Base-by-base conservation (phyloP, 257 asterid genomes). In the Scutellaria barbata region DNA sequence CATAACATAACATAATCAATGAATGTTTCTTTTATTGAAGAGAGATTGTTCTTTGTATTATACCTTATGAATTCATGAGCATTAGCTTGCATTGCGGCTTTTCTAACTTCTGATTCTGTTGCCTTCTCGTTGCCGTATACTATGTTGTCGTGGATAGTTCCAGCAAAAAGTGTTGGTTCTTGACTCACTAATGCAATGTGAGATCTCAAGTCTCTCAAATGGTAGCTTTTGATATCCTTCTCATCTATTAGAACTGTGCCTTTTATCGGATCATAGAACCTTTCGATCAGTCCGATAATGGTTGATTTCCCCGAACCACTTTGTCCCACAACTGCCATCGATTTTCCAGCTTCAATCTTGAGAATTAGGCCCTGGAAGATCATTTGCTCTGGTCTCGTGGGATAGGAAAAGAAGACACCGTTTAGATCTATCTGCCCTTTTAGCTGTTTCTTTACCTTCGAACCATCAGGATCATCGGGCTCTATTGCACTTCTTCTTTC, bases 301-400 rank as follows among this genome's bases (percentile, higher is more conserved):
- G 97, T 90, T 8, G 97, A 90, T 81, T 90, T 90, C 0, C 97
- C 96, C 0, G 96, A 88, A 35, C 97, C 97, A 61, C 97, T 90
- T 25, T 78, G 85, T 39, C 97, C 96, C 0, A 90, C 94, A 13
- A 90, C 86, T 2, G 94, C 94, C 78, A 82, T 55, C 5, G 85
- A 80, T 72, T 71, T 85, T 22, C 92, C 96, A 8, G 88, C 68
- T 14, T 86, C 88, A 42, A 86, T 88, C 77, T 77, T 78, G 57
- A 90, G 83, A 77, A 63, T 82, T 7, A 88, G 71, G 33, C 88
- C 92, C 37, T 85, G 89, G 11, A 88, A 81, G 69, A 90, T 85
- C 85, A 83, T 75, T 40, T 83, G 88, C 18, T 84, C 92, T 8
- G 93, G 96, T 76, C 96, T 84, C 0, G 94, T 79, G 1, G 94